Evolutionary conservation across 2,329 filamentous ascomycete species (phyloP), one percentile per base, ranked within the genome.

Genomic region (Fusarium ramigenum): DNA sequence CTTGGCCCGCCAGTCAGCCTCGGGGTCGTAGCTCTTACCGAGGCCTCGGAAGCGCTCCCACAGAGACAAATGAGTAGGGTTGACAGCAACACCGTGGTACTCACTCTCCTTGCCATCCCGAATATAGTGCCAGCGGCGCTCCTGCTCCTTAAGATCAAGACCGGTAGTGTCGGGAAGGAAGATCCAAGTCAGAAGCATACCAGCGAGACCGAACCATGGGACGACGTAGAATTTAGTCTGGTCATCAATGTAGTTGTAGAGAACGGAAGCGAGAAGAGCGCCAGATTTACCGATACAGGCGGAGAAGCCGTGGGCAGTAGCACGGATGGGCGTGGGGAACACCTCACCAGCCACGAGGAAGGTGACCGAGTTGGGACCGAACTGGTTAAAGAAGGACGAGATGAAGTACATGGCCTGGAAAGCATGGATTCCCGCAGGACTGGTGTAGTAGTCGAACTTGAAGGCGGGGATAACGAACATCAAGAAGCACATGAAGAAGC

Each of bases 391-490:
- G 87, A 98, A 98, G 30, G 94, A 97, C 12, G 94, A 97, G 77
- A 98, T 83, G 85, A 97, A 98, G 88, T 98, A 98, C 94, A 98
- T 97, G 80, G 95, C 91, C 86, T 98, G 95, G 91, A 98, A 98
- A n/a, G 88, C 86, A 79, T 94, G 91, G 81, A 98, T 92, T 78
- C 94, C 90, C 10, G 86, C 86, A 2, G 87, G 85, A 56, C 86
- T 87, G 25, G 89, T 94, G 86, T 95, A 98, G 89, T 96, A 95
- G 0, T 93, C 82, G 85, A 92, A 97, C 80, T 94, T 87, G 88
- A 97, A 97, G 50, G 93, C 95, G 3, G 96, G 96, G 46, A 98
- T 89, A 80, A 97, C 88, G 84, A 98, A 98, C 83, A 97, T 92
- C 84, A 98, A 87, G 87, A 98, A 98, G 84, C 93, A 93, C 87